These are phyloP conservation scores for Amaranthus tricolor DNA, from an alignment of 179 eudicot species.

Conservation along the genomic window DNA sequence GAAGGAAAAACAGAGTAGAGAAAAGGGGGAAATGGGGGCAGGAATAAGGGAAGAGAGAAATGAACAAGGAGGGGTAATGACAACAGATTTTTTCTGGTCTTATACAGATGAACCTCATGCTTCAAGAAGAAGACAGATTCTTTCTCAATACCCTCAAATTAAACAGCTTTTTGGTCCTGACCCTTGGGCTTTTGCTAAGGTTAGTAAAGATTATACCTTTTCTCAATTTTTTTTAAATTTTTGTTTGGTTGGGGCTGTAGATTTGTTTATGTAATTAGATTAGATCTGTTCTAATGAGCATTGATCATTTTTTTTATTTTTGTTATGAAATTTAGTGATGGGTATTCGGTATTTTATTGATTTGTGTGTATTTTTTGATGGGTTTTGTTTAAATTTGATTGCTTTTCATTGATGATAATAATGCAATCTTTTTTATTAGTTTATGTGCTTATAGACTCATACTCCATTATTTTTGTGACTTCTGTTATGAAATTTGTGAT, in stretches of 20 bases:
- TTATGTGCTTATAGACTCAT: background rate
- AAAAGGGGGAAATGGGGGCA: slow-evolving; percentile 20
- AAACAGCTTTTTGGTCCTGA: slow-evolving; percentile 90
- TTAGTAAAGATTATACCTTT: background rate
- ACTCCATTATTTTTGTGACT: too few species aligned
- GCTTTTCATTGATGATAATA: background rate
- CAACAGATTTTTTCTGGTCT: slow-evolving; percentile 85
- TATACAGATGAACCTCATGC: slow-evolving; percentile 98
- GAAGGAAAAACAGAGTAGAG: background rate
- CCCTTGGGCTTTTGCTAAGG: slow-evolving; percentile 79
- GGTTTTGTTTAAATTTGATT: slow-evolving; percentile 5
- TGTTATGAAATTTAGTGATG: background rate
- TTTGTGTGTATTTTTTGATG: slow-evolving; percentile 12
- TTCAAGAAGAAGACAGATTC: slow-evolving; percentile 68
- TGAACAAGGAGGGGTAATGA: slow-evolving; percentile 53
- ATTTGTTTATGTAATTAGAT: background rate
- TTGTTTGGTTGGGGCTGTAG: background rate
- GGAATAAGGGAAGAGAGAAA: slow-evolving; percentile 24
- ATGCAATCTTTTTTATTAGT: slow-evolving; percentile 1
- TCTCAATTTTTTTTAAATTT: background rate
- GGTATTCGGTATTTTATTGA: background rate
- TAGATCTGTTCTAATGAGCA: slow-evolving; percentile 11
- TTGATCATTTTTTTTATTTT: slow-evolving; percentile 1
- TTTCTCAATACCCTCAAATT: slow-evolving; percentile 88
- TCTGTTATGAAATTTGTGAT: background rate